Conservation (phyloP, 176 grass and related monocot genomes). For the Bonia amplexicaulis region DNA sequence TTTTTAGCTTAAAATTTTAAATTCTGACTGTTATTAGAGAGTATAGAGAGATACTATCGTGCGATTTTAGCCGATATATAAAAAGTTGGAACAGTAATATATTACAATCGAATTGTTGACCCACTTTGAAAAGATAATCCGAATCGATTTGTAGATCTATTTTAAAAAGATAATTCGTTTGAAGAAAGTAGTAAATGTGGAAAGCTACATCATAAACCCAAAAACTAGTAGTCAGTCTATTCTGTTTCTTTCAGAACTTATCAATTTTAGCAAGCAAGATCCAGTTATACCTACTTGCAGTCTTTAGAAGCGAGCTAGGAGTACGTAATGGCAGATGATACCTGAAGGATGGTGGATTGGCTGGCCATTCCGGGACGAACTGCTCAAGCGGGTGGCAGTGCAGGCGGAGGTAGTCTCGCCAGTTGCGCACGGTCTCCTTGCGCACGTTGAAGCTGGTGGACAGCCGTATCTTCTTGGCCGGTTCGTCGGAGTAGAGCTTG, state of each 20-base stretch:
- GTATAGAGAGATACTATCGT: too few species aligned
- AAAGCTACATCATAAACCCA: too few species aligned
- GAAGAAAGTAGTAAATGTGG: too few species aligned
- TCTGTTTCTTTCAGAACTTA: not conserved
- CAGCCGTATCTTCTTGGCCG: conserved; percentile 78
- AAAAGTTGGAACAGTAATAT: too few species aligned
- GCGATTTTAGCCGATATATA: too few species aligned
- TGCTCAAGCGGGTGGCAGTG: conserved; percentile 81
- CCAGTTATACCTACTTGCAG: not conserved
- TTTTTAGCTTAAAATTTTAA: too few species aligned
- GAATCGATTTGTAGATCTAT: too few species aligned
- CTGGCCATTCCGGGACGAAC: conserved; percentile 65
- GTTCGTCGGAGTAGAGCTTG: conserved; percentile 87
- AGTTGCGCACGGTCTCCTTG: conserved; percentile 85
- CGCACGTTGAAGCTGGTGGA: conserved; percentile 95
- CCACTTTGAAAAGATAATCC: too few species aligned
- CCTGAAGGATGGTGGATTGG: conserved; percentile 59
- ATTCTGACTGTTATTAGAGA: too few species aligned
- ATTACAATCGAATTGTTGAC: too few species aligned
- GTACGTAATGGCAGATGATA: not conserved
- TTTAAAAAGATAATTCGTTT: too few species aligned
- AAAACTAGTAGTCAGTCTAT: not conserved
- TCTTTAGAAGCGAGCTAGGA: not conserved
- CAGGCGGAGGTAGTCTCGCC: conserved; percentile 91
- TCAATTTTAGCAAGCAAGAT: not conserved